phyloP scores from a whole-genome alignment of 2,329 filamentous ascomycete genomes.

The Ophiocordyceps australis region DNA sequence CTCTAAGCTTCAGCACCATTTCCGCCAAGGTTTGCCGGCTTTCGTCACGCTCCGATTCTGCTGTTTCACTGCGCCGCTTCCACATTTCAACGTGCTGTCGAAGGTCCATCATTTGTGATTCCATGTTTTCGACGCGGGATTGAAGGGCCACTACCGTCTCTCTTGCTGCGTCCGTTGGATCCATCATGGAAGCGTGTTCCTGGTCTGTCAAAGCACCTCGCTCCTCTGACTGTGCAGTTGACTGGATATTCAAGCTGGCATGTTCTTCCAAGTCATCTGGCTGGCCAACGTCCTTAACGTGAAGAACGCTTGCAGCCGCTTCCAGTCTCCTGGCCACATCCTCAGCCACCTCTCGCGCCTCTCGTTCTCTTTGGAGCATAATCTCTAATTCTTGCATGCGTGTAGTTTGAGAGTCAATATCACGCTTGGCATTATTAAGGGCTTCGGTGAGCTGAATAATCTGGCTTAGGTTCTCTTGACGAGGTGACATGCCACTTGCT shows the following conservation, averaged over 20 bases:
- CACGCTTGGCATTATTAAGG: conserved; percentile 65
- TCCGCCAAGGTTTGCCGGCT: conserved; percentile 63
- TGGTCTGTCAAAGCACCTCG: conserved; percentile 2
- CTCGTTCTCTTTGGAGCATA: conserved; percentile 58
- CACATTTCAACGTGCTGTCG: conserved; percentile 65
- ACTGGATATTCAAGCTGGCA: no score
- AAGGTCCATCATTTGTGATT: conserved; percentile 64
- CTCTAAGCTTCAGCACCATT: conserved; percentile 71
- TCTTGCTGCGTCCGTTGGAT: conserved; percentile 2
- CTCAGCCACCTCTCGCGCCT: conserved; percentile 70
- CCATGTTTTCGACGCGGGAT: conserved; percentile 56
- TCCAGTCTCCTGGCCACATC: conserved; percentile 57
- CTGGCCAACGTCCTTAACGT: conserved; percentile 9
- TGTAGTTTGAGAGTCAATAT: conserved; percentile 67
- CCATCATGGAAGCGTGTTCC: conserved; percentile 2
- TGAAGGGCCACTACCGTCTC: conserved; percentile 25
- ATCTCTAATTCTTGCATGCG: conserved; percentile 65
- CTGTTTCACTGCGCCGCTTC: conserved; percentile 58
- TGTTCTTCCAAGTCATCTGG: conserved; percentile 6
- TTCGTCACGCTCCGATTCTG: conserved; percentile 58
- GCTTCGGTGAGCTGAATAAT: conserved; percentile 75
- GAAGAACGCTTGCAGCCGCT: conserved; percentile 23
- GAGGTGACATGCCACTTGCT: conserved; percentile 36
- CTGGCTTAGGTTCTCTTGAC: conserved; percentile 46
- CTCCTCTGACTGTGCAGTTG: no score